A percentile compares a stretch with the other conserved stretches of the same genome.
Evolutionary conservation across 2,329 filamentous ascomycete genomes (phyloP).

Genomic region (Claviceps pusilla): DNA sequence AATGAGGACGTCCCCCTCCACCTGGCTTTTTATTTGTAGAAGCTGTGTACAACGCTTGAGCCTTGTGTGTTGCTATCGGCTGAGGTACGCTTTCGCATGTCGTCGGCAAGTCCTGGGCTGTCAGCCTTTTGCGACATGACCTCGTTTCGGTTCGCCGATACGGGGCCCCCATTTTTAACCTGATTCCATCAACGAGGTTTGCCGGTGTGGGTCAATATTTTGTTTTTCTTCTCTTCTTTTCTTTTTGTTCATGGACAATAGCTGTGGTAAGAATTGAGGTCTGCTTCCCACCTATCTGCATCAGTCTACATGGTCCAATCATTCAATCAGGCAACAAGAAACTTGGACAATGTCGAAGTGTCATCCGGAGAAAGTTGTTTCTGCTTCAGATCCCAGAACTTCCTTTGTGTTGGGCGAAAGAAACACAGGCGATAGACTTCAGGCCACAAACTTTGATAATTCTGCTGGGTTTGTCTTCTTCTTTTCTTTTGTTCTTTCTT

Average conservation of each 20-base stretch:
- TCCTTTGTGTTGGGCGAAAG: neutral
- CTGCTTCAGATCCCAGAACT: neutral
- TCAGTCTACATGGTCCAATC: neutral
- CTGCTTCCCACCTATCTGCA: neutral
- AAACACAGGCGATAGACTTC: neutral
- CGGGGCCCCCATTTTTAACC: neutral
- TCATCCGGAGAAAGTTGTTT: neutral
- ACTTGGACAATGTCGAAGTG: neutral
- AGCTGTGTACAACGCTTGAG: neutral
- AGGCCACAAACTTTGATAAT: neutral
- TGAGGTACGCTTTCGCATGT: neutral
- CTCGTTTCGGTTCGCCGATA: neutral
- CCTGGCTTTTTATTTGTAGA: neutral
- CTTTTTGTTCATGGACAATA: neutral
- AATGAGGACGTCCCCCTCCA: neutral
- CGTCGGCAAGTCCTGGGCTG: neutral
- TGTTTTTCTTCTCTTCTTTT: no score
- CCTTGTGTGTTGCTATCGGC: neutral
- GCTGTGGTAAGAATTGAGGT: neutral
- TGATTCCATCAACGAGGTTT: neutral
- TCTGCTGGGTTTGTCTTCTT: neutral
- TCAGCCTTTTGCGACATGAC: neutral
- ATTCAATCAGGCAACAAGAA: neutral
- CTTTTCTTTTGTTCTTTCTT: neutral
- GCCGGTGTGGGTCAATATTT: neutral